These are phyloP conservation scores for Conticribra guillardii DNA, from an alignment of 108 stramenopile species.

Conservation along the genomic window DNA sequence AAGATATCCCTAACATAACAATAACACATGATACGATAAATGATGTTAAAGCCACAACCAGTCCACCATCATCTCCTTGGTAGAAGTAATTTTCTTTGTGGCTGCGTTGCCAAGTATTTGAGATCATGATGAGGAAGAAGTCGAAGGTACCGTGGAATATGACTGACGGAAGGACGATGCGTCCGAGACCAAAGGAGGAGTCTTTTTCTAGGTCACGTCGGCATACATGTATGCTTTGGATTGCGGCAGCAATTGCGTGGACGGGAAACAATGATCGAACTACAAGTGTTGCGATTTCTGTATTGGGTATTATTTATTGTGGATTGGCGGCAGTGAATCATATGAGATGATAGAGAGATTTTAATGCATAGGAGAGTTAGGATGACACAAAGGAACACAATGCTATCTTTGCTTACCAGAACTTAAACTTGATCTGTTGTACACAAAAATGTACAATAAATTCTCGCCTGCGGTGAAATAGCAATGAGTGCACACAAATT, in stretches of 20 bases:
- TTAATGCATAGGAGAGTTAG: too few species aligned
- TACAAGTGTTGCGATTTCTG: conserved; percentile 40
- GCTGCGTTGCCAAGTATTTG: conserved; percentile 29
- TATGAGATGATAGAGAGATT: conserved; percentile 5
- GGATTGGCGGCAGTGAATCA: too few species aligned
- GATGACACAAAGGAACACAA: conserved; percentile 2
- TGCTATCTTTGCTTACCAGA: conserved; percentile 34
- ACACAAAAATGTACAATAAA: conserved; percentile 85
- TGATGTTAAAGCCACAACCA: conserved; percentile 23
- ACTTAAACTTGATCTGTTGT: conserved; percentile 54
- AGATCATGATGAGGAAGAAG: conserved; percentile 29
- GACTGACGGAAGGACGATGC: conserved; percentile 40
- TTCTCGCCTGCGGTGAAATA: conserved; percentile 54
- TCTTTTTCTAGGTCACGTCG: conserved; percentile 49
- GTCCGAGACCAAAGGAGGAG: conserved; percentile 32
- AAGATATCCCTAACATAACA: conserved; percentile 23
- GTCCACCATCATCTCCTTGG: conserved; percentile 10
- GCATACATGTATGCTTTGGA: conserved; percentile 54
- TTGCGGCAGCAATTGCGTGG: conserved; percentile 48
- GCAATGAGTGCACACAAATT: not conserved
- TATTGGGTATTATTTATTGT: too few species aligned
- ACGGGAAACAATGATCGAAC: conserved; percentile 50
- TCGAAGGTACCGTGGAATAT: conserved; percentile 49
- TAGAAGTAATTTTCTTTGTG: conserved; percentile 43
- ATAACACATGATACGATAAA: conserved; percentile 26